phyloP scores from a whole-genome alignment of 768 basidiomycete species.

The Macrolepiota fuliginosa region DNA sequence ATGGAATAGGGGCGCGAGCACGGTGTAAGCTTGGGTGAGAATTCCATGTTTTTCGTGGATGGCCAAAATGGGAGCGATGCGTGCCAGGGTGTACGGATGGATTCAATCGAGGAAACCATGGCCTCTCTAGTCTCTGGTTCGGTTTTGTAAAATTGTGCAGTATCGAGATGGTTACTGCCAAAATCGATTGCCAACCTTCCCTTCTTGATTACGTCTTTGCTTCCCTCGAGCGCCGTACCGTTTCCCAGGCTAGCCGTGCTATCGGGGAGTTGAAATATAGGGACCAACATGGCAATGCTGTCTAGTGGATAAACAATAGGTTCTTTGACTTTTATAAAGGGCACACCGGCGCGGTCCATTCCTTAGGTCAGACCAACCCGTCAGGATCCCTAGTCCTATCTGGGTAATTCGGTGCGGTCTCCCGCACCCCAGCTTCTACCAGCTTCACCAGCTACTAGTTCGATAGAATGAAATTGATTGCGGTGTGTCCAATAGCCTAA shows the following conservation, averaged over 20 bases:
- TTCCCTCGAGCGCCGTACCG: constrained; percentile 32
- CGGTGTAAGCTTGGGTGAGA: constrained; percentile 34
- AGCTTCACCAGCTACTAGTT: no score
- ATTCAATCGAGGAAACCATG: no score
- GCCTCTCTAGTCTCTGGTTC: constrained; percentile 42
- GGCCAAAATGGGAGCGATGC: constrained; percentile 31
- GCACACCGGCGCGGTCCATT: background rate
- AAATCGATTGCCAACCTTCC: constrained; percentile 30
- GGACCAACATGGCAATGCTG: constrained; percentile 7
- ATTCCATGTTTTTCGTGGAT: constrained; percentile 36
- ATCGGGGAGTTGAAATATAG: constrained; percentile 25
- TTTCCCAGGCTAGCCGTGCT: constrained; percentile 48
- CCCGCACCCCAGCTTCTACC: no score
- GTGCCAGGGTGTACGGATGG: constrained; percentile 32
- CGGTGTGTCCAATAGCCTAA: no score
- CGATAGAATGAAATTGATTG: no score
- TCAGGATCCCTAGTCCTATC: no score
- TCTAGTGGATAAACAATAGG: background rate
- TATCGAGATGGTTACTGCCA: constrained; percentile 51
- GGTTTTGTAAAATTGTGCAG: constrained; percentile 47
- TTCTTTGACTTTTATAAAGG: background rate
- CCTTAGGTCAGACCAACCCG: no score
- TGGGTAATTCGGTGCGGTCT: no score
- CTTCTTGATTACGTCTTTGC: constrained; percentile 28
- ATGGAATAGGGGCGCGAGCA: constrained; percentile 34